Conservation (phyloP, 169 alveolate genomes). For the Plasmodium relictum region DNA sequence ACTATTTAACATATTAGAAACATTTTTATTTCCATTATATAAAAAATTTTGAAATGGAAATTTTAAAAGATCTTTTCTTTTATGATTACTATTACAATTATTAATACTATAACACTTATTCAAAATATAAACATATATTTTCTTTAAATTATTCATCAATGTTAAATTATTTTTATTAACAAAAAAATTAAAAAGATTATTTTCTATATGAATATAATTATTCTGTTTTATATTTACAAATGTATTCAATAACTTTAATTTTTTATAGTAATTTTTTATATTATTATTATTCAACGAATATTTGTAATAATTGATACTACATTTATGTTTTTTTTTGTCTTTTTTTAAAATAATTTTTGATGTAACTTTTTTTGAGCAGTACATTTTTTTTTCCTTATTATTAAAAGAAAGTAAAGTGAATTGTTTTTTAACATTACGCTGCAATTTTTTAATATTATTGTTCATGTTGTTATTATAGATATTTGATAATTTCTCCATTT, state of each 20-base stretch:
- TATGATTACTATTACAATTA: background rate
- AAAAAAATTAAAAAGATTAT: background rate
- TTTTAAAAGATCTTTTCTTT: background rate
- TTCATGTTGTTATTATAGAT: background rate
- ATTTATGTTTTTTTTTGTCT: background rate
- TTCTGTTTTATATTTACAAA: background rate
- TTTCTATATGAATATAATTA: background rate
- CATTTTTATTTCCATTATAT: background rate
- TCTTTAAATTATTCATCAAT: background rate
- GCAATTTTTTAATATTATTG: background rate
- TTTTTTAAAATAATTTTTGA: constrained; percentile 42
- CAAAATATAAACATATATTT: background rate
- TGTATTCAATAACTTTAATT: background rate
- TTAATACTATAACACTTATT: background rate
- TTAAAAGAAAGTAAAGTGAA: too few relatives aligned
- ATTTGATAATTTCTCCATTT: background rate
- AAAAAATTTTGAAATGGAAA: background rate
- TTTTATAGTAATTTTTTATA: background rate
- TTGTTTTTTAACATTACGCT: too few relatives aligned
- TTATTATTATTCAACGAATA: background rate
- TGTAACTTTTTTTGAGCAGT: constrained; percentile 13
- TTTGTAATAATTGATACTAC: background rate
- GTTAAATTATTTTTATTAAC: too few relatives aligned
- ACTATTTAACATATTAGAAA: background rate
- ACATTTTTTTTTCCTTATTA: background rate